Percentiles rank a stretch among this genome's conserved stretches.
Conservation (phyloP, 2,329 filamentous ascomycete species). For the Bipolaris cookei region DNA sequence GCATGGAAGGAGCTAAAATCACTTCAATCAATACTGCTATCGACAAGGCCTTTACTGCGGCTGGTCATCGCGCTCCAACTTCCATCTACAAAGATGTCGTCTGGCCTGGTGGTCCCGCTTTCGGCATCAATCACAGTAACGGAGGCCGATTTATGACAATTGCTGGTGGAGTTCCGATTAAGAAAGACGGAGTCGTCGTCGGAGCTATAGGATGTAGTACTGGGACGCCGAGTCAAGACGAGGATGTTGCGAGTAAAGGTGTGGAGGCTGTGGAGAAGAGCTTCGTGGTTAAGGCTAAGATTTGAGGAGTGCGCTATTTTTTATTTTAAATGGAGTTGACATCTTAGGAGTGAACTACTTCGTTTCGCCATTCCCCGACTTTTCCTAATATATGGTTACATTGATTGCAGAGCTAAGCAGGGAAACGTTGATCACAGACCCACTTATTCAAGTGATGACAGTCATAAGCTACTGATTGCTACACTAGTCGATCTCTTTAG, state of each 20-base stretch:
- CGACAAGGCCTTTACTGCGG: constrained; percentile 65
- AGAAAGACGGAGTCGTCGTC: constrained; percentile 56
- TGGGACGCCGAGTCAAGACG: constrained; percentile 62
- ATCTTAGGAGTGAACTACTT: not conserved
- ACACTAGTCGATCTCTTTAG: too few species aligned
- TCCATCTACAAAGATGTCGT: constrained; percentile 61
- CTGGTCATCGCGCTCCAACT: constrained; percentile 60
- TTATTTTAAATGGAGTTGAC: too few species aligned
- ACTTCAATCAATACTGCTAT: constrained; percentile 66
- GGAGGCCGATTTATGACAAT: constrained; percentile 61
- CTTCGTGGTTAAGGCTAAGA: constrained; percentile 48
- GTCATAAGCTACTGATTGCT: too few species aligned
- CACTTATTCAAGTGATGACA: too few species aligned
- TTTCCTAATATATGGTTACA: too few species aligned
- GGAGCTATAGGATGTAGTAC: constrained; percentile 63
- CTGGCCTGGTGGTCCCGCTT: constrained; percentile 60
- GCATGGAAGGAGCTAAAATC: constrained; percentile 58
- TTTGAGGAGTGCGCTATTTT: constrained; percentile 33
- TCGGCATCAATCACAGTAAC: constrained; percentile 60
- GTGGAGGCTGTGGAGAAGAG: constrained; percentile 56
- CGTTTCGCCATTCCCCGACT: not conserved
- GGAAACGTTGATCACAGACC: too few species aligned
- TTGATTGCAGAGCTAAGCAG: too few species aligned
- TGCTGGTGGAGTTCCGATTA: constrained; percentile 61
- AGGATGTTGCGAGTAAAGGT: constrained; percentile 59